These are phyloP conservation scores for Cutaneotrichosporon cutaneum DNA, from an alignment of 1,284 basidiomycete species.

Conservation along the genomic window DNA sequence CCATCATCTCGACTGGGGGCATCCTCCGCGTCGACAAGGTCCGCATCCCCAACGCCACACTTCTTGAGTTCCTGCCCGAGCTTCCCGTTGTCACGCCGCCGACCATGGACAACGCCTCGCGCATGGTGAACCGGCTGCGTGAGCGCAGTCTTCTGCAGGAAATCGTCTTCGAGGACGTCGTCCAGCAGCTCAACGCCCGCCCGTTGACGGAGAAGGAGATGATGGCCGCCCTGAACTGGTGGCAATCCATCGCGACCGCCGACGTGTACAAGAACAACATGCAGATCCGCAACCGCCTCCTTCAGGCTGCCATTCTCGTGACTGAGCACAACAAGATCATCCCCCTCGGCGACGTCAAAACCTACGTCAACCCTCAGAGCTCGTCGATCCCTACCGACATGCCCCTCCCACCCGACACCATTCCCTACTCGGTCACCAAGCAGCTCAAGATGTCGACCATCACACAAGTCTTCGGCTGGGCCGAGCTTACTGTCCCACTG, in stretches of 20 bases:
- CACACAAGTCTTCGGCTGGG: slow-evolving; percentile 69
- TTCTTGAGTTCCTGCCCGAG: slow-evolving; percentile 74
- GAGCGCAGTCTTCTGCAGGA: slow-evolving; percentile 70
- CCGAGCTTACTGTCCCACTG: slow-evolving; percentile 70
- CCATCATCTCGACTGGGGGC: slow-evolving; percentile 77
- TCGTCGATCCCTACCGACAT: slow-evolving; percentile 75
- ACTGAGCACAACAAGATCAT: slow-evolving; percentile 59
- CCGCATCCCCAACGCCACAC: slow-evolving; percentile 72
- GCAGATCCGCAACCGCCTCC: slow-evolving; percentile 60
- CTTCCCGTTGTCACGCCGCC: slow-evolving; percentile 73
- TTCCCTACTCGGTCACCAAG: slow-evolving; percentile 70
- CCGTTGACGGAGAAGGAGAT: slow-evolving; percentile 75
- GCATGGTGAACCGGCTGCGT: slow-evolving; percentile 67
- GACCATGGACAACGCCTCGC: slow-evolving; percentile 63
- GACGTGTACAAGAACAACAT: slow-evolving; percentile 53
- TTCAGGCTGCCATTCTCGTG: slow-evolving; percentile 68
- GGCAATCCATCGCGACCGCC: slow-evolving; percentile 63
- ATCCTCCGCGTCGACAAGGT: slow-evolving; percentile 69
- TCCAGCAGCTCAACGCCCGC: slow-evolving; percentile 71
- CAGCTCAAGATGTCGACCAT: slow-evolving; percentile 57
- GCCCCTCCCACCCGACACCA: slow-evolving; percentile 73
- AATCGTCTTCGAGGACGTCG: slow-evolving; percentile 83
- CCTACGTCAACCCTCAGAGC: slow-evolving; percentile 70
- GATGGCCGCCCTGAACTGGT: slow-evolving; percentile 84
- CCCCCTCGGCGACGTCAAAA: slow-evolving; percentile 67